These are phyloP conservation scores for Sanghuangporus weigelae DNA, from an alignment of 1,284 basidiomycete genomes.

Conservation along the genomic window DNA sequence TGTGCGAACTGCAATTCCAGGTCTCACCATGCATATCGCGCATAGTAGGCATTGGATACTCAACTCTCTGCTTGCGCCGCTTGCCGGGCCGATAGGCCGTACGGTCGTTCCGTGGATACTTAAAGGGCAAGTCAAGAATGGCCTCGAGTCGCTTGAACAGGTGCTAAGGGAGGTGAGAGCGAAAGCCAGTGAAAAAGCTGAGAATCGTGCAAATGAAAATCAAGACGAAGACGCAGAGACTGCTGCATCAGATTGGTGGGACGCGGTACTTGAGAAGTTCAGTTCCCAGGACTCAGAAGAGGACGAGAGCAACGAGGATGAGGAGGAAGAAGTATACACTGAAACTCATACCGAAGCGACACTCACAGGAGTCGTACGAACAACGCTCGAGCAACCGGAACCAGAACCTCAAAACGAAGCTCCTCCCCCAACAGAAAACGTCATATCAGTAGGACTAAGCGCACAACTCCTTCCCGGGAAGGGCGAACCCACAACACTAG, in stretches of 20 bases:
- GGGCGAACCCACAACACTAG: conserved; percentile 33
- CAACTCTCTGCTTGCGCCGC: conserved; percentile 42
- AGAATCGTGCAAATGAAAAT: conserved; percentile 17
- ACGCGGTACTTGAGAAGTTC: conserved; percentile 25
- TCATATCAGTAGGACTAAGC: conserved; percentile 38
- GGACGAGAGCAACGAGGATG: conserved; percentile 17
- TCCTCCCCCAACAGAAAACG: conserved; percentile 25
- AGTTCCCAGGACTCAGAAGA: conserved; percentile 12
- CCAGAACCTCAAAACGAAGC: conserved; percentile 5
- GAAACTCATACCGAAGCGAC: conserved; percentile 27
- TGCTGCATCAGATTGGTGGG: conserved; percentile 29
- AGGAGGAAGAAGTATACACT: conserved; percentile 14
- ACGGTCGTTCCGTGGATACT: conserved; percentile 25
- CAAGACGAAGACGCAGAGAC: conserved; percentile 17
- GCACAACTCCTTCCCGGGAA: conserved; percentile 42
- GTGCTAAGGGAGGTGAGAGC: conserved; percentile 27
- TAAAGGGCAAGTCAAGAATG: conserved; percentile 29
- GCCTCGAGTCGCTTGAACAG: conserved; percentile 29
- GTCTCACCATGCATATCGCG: conserved; percentile 34
- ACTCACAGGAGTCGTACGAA: conserved; percentile 35
- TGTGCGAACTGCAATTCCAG: conserved; percentile 33
- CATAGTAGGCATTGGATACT: conserved; percentile 44
- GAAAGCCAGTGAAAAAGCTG: conserved; percentile 18
- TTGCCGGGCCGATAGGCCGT: conserved; percentile 35
- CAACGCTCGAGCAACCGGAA: conserved; percentile 25